These are phyloP conservation scores for Ascodesmis nigricans DNA, from an alignment of 495 filamentous ascomycete genomes.

Conservation along the genomic window DNA sequence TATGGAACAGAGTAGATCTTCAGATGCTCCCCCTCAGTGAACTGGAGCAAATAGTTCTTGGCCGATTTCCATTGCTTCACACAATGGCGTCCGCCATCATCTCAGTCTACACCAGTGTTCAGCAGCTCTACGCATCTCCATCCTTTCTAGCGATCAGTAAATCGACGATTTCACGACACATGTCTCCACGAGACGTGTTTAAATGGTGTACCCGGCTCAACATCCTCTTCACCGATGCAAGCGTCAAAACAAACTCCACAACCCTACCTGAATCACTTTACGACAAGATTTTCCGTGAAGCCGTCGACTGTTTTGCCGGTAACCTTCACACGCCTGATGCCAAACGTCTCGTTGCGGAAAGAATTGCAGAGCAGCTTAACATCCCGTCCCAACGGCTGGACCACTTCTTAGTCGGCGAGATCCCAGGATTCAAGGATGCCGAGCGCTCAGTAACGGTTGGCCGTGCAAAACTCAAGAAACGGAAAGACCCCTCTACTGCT, in stretches of 20 bases:
- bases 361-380: slow-evolving; percentile 64
- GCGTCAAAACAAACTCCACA: slow-evolving; percentile 49
- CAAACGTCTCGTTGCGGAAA: slow-evolving; percentile 36
- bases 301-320: slow-evolving; percentile 69
- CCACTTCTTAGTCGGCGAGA: slow-evolving; percentile 43
- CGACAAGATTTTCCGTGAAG: slow-evolving; percentile 77
- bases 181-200: slow-evolving; percentile 61
- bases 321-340: slow-evolving; percentile 44
- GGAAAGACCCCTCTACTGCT: slow-evolving; percentile 17
- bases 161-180: slow-evolving; percentile 32
- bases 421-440: slow-evolving; percentile 38
- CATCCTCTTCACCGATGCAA: slow-evolving; percentile 32
- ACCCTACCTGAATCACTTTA: slow-evolving; percentile 45
- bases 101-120: slow-evolving; percentile 48
- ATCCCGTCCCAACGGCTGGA: slow-evolving; percentile 57
- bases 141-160: slow-evolving; percentile 33
- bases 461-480: slow-evolving; percentile 36
- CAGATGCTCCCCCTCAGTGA: slow-evolving; percentile 45
- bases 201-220: slow-evolving; percentile 70
- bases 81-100: slow-evolving; percentile 49
- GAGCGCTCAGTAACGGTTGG: slow-evolving; percentile 41
- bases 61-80: slow-evolving; percentile 44
- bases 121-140: slow-evolving; percentile 29
- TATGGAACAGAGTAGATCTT: slow-evolving; percentile 59
- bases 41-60: slow-evolving; percentile 46